Base-by-base conservation (phyloP, 768 basidiomycete species). In the Arthromyces matolae region DNA sequence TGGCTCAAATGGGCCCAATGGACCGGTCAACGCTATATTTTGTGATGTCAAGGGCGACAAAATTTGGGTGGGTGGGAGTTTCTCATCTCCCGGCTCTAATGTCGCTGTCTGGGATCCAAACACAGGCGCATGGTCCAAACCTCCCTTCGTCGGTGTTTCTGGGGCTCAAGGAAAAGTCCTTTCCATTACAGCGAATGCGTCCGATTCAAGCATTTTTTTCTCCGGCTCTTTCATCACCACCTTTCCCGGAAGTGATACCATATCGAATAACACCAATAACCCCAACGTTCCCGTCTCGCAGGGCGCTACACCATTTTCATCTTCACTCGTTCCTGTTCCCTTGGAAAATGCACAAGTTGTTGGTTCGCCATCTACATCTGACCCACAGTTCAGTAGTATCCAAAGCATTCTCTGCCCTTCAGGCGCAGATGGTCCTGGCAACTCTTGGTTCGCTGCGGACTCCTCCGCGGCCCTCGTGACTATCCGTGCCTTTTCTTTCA, bases 391-490 rank as follows among this genome's bases (percentile, higher is more conserved):
- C 61, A 74, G 68, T 57, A 71, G 86, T 49, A 79, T 92, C 44
- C 61, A 72, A 41, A 79, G 75, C 58, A 80, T 93, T 52, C 79
- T 97, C 33, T 99, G 96, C 64, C 94, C 96, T 2, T 62, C 79
- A n/a, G 86, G 83, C n/a, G 61, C 74, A 4, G 92, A 88, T 60
- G 86, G 89, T 1, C 77, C 87, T 23, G 84, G 84, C 25, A 80
- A 85, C 58, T 81, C 84, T 1, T 99, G 95, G 95, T 79, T 95
- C 43, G 87, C 83, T 28, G 72, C 78, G 39, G 84, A 91, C 60
- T 83, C 79, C 16, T 81, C 72, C 22, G 68, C 72, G 19, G 86
- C 91, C 2, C 72, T 86, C 45, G 78, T 98, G 55, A 92, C 86
- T 23, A 71, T 91, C 35, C 76, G 86, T 49, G 77, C 83, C n/a